Conservation (phyloP, 2,329 filamentous ascomycete species). For the Diaporthe batatas region DNA sequence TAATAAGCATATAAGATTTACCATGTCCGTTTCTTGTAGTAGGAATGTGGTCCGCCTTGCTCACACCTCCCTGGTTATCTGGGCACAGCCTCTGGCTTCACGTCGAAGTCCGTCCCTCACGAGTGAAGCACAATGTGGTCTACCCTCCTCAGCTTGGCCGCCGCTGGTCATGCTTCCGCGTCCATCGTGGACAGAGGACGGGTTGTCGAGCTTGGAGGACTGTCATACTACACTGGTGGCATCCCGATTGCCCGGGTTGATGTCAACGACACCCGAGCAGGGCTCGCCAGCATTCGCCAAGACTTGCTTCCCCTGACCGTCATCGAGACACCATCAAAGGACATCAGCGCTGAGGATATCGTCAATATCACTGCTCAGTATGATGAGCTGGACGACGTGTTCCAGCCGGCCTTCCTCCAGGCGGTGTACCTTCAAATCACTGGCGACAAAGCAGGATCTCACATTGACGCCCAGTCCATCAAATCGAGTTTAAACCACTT, state of each 20-base stretch:
- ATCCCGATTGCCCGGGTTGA: slow-evolving; percentile 30
- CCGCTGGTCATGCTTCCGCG: background rate
- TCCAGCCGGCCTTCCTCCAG: slow-evolving; percentile 46
- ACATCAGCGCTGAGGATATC: slow-evolving; percentile 2
- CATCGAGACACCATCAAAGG: slow-evolving; percentile 5
- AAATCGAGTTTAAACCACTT: slow-evolving; percentile 10
- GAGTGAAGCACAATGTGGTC: slow-evolving; percentile 12
- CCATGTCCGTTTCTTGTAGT: background rate
- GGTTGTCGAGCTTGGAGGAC: slow-evolving; percentile 9
- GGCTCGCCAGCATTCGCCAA: background rate
- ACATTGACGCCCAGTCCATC: background rate
- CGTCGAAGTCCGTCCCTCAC: background rate
- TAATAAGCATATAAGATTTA: background rate
- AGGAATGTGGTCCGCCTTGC: background rate
- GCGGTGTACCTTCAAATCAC: slow-evolving; percentile 44
- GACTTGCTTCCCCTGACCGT: slow-evolving; percentile 37
- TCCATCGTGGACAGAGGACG: background rate
- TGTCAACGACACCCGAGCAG: slow-evolving; percentile 1
- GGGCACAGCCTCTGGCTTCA: background rate
- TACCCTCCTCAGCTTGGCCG: background rate
- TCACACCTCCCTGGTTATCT: background rate
- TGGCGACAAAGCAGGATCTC: background rate
- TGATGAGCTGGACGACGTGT: slow-evolving; percentile 47
- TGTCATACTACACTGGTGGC: slow-evolving; percentile 36
- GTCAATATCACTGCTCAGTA: slow-evolving; percentile 24